A percentile compares a stretch with the other conserved stretches of the same genome.
Evolutionary conservation across 371 early-diverging fungal genomes (phyloP).

Genomic region (Syncephalis fuscata): DNA sequence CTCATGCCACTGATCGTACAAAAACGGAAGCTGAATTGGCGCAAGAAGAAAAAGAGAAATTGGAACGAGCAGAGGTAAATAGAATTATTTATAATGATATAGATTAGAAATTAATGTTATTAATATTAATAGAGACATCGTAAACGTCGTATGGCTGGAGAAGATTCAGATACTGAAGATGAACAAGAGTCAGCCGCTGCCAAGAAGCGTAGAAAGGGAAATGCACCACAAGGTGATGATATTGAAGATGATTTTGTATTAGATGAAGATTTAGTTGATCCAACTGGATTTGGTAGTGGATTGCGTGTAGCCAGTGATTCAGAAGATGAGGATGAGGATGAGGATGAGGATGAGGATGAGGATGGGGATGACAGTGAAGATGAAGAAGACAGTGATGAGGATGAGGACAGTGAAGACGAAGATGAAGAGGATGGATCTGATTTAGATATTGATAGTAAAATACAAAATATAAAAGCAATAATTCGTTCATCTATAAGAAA

Average conservation of each 20-base stretch:
- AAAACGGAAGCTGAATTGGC: conserved; percentile 91
- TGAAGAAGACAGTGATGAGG: conserved; percentile 17
- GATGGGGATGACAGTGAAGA: conserved; percentile 28
- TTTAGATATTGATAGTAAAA: conserved; percentile 7
- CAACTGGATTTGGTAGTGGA: conserved; percentile 6
- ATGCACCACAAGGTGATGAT: conserved; percentile 55
- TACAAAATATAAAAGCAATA: too few relatives aligned
- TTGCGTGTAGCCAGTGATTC: conserved; percentile 1
- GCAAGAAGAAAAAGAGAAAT: conserved; percentile 56
- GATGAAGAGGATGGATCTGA: conserved; percentile 13
- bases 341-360: conserved; percentile 23
- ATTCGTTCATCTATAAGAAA: too few relatives aligned
- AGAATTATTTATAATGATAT: neutral
- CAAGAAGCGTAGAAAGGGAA: conserved; percentile 18
- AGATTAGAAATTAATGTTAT: neutral
- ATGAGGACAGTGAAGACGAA: conserved; percentile 18
- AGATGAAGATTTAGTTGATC: conserved; percentile 19
- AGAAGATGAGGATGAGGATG: conserved; percentile 17
- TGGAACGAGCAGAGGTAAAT: conserved; percentile 71
- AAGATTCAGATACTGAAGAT: conserved; percentile 45
- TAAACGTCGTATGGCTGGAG: conserved; percentile 74
- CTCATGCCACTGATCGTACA: conserved; percentile 73
- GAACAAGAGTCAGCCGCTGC: conserved; percentile 14
- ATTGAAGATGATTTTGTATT: conserved; percentile 55
- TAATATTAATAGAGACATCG: conserved; percentile 26